Conservation (phyloP, 352 stramenopile genomes). For the Pythium phragmiticola region DNA sequence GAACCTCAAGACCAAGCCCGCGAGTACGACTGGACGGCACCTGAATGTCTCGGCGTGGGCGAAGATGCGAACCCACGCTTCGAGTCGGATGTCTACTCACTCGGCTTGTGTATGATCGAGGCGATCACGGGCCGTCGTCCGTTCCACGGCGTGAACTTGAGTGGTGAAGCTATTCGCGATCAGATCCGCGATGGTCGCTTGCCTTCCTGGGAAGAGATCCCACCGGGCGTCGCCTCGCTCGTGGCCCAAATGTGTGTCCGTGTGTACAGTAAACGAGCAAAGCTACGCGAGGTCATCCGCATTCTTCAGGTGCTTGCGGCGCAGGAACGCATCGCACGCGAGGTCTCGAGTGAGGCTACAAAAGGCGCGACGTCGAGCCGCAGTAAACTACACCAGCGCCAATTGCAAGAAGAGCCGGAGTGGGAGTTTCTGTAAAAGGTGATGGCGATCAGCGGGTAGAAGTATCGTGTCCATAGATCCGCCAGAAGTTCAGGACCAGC, state of each 20-base stretch:
- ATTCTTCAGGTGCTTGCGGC: background rate
- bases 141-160: background rate
- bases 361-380: background rate
- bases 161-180: background rate
- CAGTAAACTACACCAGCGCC: background rate
- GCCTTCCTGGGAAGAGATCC: background rate
- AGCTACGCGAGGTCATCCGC: slow-evolving; percentile 10
- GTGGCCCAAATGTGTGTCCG: slow-evolving; percentile 4
- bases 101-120: slow-evolving; percentile 37
- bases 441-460: background rate
- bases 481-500: too few species aligned
- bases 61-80: background rate
- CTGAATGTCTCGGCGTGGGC: slow-evolving; percentile 12
- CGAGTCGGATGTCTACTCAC: slow-evolving; percentile 29
- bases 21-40: slow-evolving; percentile 14
- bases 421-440: background rate
- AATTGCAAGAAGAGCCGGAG: background rate
- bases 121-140: slow-evolving; percentile 17
- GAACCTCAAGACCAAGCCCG: slow-evolving; percentile 17
- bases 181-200: background rate
- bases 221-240: background rate
- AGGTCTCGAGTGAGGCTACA: background rate
- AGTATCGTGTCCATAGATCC: too few species aligned
- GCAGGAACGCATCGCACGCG: background rate
- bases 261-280: background rate